Evolutionary conservation across 1,139 yeast genomes (phyloP), one percentile per base, ranked within the genome.

Genomic region (Magnusiomyces clavatus): DNA sequence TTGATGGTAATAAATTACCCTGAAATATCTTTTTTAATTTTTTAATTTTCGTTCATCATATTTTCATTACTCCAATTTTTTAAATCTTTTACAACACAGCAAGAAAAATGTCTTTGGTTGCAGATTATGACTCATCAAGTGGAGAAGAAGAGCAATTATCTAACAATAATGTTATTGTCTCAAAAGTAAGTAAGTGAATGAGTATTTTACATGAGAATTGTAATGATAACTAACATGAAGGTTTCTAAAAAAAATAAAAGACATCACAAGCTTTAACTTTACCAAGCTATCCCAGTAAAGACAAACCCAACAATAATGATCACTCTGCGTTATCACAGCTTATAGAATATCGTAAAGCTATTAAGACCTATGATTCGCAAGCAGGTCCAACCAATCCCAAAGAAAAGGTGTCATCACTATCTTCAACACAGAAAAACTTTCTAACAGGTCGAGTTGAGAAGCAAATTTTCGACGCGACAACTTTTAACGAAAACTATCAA

Each of bases 401-500:
- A 19, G 31, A 34, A 13, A 16, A 13, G 31, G 40, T 16, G n/a
- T 14, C 31, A 16, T 44, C 17, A 16, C 47, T 14, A 19, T 45
- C 36, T 14, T 41, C 46, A 19, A 47, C 50, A 24, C 49, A n/a
- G 10, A 64, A 58, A 48, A 63, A 61, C 44, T 63, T 70, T 14
- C 52, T 69, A 1, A 67, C 77, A 1, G 77, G 77, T 0, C 58
- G 60, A 35, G 66, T 72, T 0, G 70, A 71, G 43, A 63, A 65
- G 29, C 74, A 70, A 56, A 61, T 68, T 1, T 66, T 70, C 50
- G 77, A 76, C 57, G 72, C 67, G 3, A 64, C 70, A 2, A 64
- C 71, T 3, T 78, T 79, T 57, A 68, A 69, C 16, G 55, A 63
- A 2, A 74, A 72, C 51, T 72, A 75, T 51, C 64, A 74, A 46